Evolutionary conservation across 2,329 filamentous ascomycete genomes (phyloP), one percentile per base, ranked within the genome.

Genomic region (Clonostachys solani): DNA sequence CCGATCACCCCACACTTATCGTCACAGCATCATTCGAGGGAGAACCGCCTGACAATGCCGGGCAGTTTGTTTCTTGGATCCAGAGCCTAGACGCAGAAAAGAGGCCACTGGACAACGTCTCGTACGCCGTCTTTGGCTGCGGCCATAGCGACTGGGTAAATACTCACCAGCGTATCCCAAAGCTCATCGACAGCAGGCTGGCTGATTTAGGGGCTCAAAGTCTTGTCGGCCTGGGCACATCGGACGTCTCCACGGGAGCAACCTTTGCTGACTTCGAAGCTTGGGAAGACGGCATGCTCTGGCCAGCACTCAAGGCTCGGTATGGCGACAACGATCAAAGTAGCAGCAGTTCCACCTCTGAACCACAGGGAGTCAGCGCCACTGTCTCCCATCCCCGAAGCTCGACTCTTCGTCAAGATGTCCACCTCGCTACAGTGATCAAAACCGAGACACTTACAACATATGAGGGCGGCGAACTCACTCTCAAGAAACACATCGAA

Each of bases 21-120:
- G 75, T 89, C 51, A 81, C 80, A 0, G 75, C 85, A 0, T 82
- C 79, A 2, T 89, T 89, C 55, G 85, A 90, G 56, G 86, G 86
- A 2, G 71, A 85, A 45, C 83, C 86, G 0, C 79, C 84, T 0
- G 83, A 87, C 51, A 88, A 89, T 49, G 86, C 85, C 0, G 72
- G 66, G 0, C 72, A 80, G 42, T 89, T 89, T 55, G 75, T 81
- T 33, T 65, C 73, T 5, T 89, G 85, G 86, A 56, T 88, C 4
- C 68, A 79, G 53, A 66, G 56, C 12, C 62, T 77, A 12, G 69
- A 73, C 7, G 65, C 73, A 50, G 60, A n/a, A 51, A 63, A 4
- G 56, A 29, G 5, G 23, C 23, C 23, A 1, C 60, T 85, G 4
- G 65, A 77, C 5, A 74, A 72, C 15, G 74, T 82, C 2, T 67